A percentile compares a stretch with the other conserved stretches of the same genome.
Evolutionary conservation across 148 eudicot species (phyloP).

Genomic region (Chenopodium formosanum): DNA sequence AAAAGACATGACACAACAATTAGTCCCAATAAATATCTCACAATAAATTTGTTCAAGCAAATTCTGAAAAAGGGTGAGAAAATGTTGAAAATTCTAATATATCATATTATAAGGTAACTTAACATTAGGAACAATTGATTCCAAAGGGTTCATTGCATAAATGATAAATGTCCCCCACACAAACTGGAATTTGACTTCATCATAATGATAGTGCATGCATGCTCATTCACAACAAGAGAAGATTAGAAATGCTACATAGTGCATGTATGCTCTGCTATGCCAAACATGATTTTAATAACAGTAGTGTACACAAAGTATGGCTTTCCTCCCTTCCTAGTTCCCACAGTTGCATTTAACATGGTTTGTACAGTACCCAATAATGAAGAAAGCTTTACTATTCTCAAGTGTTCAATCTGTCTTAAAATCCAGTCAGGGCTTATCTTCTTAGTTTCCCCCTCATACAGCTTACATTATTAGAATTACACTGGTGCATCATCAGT

Average conservation of each 20-base stretch:
- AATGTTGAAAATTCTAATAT: no score
- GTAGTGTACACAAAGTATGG: background rate
- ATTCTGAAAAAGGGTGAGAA: background rate
- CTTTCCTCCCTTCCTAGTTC: background rate
- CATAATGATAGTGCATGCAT: background rate
- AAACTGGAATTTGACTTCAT: background rate
- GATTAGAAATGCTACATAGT: background rate
- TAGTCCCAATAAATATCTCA: constrained; percentile 7
- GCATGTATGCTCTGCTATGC: background rate
- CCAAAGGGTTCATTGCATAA: background rate
- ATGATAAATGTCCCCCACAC: background rate
- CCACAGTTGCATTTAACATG: background rate
- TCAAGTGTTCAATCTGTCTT: background rate
- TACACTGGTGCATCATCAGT: no score
- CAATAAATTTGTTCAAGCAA: background rate
- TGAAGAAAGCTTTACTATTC: background rate
- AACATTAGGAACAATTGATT: background rate
- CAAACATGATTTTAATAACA: background rate
- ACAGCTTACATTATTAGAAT: background rate
- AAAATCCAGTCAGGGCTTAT: background rate
- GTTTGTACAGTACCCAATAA: background rate
- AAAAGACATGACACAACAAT: constrained; percentile 13
- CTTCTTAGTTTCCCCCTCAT: background rate
- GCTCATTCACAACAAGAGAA: background rate
- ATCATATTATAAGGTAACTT: background rate